Conservation (phyloP, 139 green algal genomes). For the Volvox africanus region DNA sequence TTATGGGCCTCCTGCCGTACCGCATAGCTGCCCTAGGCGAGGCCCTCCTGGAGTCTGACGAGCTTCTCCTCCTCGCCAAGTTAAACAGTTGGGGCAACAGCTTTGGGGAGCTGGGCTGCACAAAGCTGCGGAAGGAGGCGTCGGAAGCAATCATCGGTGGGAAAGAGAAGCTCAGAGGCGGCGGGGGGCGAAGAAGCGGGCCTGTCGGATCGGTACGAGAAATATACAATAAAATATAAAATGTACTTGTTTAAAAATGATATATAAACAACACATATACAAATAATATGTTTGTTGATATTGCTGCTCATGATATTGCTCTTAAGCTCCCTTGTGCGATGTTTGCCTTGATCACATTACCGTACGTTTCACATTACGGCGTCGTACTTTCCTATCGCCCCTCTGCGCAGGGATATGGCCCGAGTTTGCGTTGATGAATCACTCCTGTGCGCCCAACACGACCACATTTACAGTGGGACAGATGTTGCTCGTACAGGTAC, state of each 20-base stretch:
- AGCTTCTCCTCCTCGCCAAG: not conserved
- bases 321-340: too few species aligned
- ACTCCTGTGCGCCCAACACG: conserved; percentile 58
- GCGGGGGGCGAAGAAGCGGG: not conserved
- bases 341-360: too few species aligned
- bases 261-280: too few species aligned
- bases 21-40: conserved; percentile 8
- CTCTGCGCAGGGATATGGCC: conserved; percentile 52
- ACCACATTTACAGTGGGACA: conserved; percentile 35
- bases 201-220: not conserved
- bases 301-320: too few species aligned
- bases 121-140: conserved; percentile 9
- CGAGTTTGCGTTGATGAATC: conserved; percentile 57
- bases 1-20: too few species aligned
- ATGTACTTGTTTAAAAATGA: too few species aligned
- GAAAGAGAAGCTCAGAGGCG: not conserved
- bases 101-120: conserved; percentile 20
- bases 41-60: not conserved
- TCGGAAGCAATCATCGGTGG: conserved; percentile 40
- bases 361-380: not conserved
- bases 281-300: too few species aligned
- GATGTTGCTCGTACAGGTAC: conserved; percentile 38
- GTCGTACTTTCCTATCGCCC: not conserved
- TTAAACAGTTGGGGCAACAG: conserved; percentile 42
- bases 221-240: too few species aligned